Evolutionary conservation across 208 protist species (phyloP), one percentile per base, ranked within the genome.

Genomic region (Trypanosoma brucei): DNA sequence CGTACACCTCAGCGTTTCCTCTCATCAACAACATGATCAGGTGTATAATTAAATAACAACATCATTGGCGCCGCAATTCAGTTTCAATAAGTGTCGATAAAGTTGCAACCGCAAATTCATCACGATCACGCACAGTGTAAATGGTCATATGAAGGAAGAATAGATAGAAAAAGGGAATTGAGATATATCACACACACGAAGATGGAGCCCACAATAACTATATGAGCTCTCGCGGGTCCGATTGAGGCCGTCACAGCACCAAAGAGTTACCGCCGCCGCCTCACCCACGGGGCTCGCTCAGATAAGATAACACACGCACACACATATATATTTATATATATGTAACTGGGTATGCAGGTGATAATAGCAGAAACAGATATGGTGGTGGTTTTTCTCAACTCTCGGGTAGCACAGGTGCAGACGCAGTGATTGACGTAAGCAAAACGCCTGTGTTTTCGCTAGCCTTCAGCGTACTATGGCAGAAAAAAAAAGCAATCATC

Each of bases 361-460:
- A 22, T 22, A 22, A 22, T 0, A 22, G 22, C 22, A 22, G 22
- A 22, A 22, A 11, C 31, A 36, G 9, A 48, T 14, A 48, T 8
- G 9, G 44, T 14, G 44, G 8, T 8, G 9, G 14, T 0, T 48
- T 8, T n/a, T 48, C 44, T n/a, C 44, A 8, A 48, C 9, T 66
- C 61, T 66, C 54, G 61, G 33, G 38, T 1, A 55, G 65, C 65
- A 63, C 56, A 70, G 65, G 65, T 70, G 65, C 65, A 70, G 65
- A 34, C 55, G 65, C 22, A 39, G 65, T 62, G 65, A 63, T 36
- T 3, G 51, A 45, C 13, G 50, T 63, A 58, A 58, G 46, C 65
- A 59, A 55, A 53, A 34, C 65, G 65, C 49, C 65, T 70, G 56
- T 63, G 55, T 70, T 70, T 70, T 70, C 55, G 65, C 55, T 62